Evolutionary conservation across 345 rosid species (phyloP).

Genomic region (Eutrema heterophyllum): DNA sequence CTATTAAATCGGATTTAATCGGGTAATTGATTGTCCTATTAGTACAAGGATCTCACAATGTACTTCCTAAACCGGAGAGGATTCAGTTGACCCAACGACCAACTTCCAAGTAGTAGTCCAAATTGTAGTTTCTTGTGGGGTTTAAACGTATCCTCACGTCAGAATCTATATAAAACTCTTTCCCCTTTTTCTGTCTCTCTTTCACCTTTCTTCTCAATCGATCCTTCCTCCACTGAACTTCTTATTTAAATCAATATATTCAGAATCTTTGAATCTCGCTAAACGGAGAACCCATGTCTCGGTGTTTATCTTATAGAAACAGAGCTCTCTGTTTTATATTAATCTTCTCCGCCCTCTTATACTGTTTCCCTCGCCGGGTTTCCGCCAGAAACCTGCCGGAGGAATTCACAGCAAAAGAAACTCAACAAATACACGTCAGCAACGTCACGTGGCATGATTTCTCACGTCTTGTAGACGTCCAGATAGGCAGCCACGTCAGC

Average conservation of each 20-base stretch:
- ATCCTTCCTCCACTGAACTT: slow-evolving; percentile 16
- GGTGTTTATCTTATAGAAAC: slow-evolving; percentile 22
- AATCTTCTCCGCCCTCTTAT: slow-evolving; percentile 10
- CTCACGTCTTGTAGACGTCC: slow-evolving; percentile 59
- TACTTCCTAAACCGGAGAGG: slow-evolving; percentile 13
- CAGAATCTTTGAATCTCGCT: slow-evolving; percentile 19
- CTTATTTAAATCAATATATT: neutral
- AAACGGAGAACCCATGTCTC: slow-evolving; percentile 36
- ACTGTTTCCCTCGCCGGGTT: slow-evolving; percentile 27
- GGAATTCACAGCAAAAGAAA: slow-evolving; percentile 25
- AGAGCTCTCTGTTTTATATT: slow-evolving; percentile 25
- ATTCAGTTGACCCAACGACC: slow-evolving; percentile 8
- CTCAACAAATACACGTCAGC: slow-evolving; percentile 35
- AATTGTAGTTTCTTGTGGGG: neutral
- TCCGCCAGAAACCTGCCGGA: slow-evolving; percentile 43
- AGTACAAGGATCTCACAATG: neutral
- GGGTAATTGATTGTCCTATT: neutral
- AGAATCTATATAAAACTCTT: slow-evolving; percentile 27
- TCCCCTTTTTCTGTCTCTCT: slow-evolving; percentile 19
- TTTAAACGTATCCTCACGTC: slow-evolving; percentile 1
- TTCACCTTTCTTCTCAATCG: slow-evolving; percentile 18
- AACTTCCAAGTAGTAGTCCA: slow-evolving; percentile 18
- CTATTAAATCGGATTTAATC: neutral
- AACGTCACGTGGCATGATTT: slow-evolving; percentile 76
- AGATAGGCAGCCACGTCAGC: slow-evolving; percentile 51